phyloP scores from a whole-genome alignment of 2,329 filamentous ascomycete genomes.

The Bipolaris victoriae region DNA sequence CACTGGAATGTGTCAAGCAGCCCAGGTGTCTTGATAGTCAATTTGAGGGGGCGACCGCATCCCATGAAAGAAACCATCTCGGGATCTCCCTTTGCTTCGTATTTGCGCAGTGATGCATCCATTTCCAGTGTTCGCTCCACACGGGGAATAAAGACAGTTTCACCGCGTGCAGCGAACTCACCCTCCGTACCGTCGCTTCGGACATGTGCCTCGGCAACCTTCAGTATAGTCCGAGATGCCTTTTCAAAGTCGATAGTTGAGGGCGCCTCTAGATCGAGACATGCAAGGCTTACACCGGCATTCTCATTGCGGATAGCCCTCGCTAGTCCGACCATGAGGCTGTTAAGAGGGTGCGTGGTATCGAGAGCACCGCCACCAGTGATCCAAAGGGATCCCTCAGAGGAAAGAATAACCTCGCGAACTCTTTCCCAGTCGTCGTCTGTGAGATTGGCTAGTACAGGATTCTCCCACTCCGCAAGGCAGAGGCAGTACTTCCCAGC shows the following conservation, averaged over 20 bases:
- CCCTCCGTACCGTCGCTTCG: constrained; percentile 8
- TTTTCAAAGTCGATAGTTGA: constrained; percentile 2
- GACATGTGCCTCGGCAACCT: constrained; percentile 6
- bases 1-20: constrained; percentile 10
- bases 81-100: constrained; percentile 13
- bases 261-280: constrained; percentile 8
- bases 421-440: constrained; percentile 9
- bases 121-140: constrained; percentile 8
- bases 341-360: constrained; percentile 7
- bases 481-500: constrained; percentile 10
- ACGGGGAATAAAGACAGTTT: constrained; percentile 8
- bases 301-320: constrained; percentile 13
- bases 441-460: constrained; percentile 7
- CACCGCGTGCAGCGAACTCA: constrained; percentile 10
- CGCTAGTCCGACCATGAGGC: constrained; percentile 13
- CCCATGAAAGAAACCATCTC: constrained; percentile 7
- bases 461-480: constrained; percentile 10
- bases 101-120: constrained; percentile 9
- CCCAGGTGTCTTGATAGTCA: constrained; percentile 7
- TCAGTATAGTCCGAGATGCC: constrained; percentile 6
- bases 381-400: constrained; percentile 9
- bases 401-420: constrained; percentile 9
- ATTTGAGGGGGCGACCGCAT: constrained; percentile 11
- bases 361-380: constrained; percentile 12
- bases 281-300: constrained; percentile 8